Base-by-base conservation (phyloP, 2,329 filamentous ascomycete genomes). In the Penicillium sp. region DNA sequence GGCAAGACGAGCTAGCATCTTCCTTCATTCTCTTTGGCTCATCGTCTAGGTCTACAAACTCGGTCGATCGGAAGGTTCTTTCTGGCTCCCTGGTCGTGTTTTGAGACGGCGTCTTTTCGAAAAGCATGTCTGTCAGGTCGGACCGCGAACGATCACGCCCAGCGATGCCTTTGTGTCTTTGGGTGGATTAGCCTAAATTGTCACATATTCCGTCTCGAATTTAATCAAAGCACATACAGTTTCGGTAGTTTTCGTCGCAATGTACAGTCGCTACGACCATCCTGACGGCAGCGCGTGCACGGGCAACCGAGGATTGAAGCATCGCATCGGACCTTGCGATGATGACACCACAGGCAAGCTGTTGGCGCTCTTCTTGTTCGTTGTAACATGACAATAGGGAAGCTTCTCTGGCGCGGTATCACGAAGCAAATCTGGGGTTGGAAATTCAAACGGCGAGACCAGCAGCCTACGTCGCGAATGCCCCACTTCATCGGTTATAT, bases 271-370 rank as follows among this genome's bases (percentile, higher is more conserved):
- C 73, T 75, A 63, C 83, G 80, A 59, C 78, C 80, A 63, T 83
- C 81, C 56, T 82, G 78, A 48, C 81, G 81, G 67, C 81, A 84
- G 57, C 83, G 83, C 73, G 82, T 83, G 70, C 79, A 84, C 7
- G 81, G 82, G 49, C 63, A 67, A n/a, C 70, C 72, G 7, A 66
- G 57, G 20, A 72, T 70, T 1, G 71, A 70, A 17, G 70, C 68
- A 61, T 73, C 70, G 48, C 72, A 71, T 42, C 71, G 65, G 25
- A 76, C 69, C 48, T 72, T 72, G 43, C 72, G 68, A 52, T 72
- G 66, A 57, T 73, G 73, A 37, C 74, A 76, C 64, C 68, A 70
- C 12, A 66, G 67, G 45, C 74, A 76, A 1, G 73, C 73, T 22
- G 66, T 69, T 11, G 70, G 67, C 1, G 73, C 70, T 56, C 73